Conservation (phyloP, 2,329 filamentous ascomycete species). For the Hymenoscyphus repandus region DNA sequence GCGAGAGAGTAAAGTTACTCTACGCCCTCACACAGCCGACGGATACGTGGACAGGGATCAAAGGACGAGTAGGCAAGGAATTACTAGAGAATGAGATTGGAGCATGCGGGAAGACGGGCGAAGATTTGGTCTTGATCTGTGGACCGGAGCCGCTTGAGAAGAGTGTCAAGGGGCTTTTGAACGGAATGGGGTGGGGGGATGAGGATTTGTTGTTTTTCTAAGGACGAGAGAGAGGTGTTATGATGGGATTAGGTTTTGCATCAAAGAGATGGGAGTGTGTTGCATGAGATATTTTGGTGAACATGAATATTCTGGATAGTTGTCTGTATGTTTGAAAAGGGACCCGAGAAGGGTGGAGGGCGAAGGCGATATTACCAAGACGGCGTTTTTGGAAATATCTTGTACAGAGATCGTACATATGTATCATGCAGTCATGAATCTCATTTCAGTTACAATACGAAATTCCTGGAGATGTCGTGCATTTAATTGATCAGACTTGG, state of each 20-base stretch:
- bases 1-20: constrained; percentile 55
- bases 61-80: constrained; percentile 59
- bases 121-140: constrained; percentile 69
- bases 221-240: neutral
- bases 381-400: too few species aligned
- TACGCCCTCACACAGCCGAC: constrained; percentile 64
- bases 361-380: too few species aligned
- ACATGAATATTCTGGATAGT: too few species aligned
- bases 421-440: too few species aligned
- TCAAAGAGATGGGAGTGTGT: neutral
- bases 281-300: too few species aligned
- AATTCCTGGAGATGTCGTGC: too few species aligned
- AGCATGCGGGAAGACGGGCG: constrained; percentile 35
- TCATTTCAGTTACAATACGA: too few species aligned
- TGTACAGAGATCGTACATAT: too few species aligned
- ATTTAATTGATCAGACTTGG: too few species aligned
- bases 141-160: constrained; percentile 73
- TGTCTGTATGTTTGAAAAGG: too few species aligned
- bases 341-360: too few species aligned
- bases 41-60: constrained; percentile 61
- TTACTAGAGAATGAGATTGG: constrained; percentile 57
- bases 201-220: constrained; percentile 74
- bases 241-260: neutral
- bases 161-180: constrained; percentile 50
- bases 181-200: constrained; percentile 64